A percentile compares a stretch with the other conserved stretches of the same genome.
phyloP scores from a whole-genome alignment of 768 basidiomycete genomes.

The Phanerochaete carnosa region DNA sequence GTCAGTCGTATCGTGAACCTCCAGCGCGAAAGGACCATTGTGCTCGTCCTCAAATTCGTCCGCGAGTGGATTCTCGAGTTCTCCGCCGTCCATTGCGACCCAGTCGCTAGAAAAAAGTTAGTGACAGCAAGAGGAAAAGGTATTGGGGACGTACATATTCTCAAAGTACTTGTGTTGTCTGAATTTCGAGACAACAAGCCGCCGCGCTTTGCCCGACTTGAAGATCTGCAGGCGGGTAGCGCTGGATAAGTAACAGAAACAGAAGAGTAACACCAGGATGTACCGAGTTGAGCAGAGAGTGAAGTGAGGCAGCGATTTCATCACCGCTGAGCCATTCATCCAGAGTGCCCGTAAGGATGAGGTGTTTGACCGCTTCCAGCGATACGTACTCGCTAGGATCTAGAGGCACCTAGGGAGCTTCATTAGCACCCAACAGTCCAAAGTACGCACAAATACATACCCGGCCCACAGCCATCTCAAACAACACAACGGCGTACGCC shows the following conservation, averaged over 20 bases:
- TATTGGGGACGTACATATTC: neutral
- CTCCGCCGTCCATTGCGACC: neutral
- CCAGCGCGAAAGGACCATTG: neutral
- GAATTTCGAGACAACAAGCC: neutral
- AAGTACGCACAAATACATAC: neutral
- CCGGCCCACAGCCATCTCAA: conserved; percentile 4
- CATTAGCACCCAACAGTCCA: neutral
- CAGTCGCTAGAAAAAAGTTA: neutral
- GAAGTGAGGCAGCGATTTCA: neutral
- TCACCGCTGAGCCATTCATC: neutral
- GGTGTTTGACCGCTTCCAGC: neutral
- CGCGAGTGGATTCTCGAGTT: neutral
- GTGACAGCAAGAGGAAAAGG: neutral
- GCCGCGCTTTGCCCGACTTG: neutral
- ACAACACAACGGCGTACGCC: conserved; percentile 1
- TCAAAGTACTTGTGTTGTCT: neutral
- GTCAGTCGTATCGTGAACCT: neutral
- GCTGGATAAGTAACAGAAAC: neutral
- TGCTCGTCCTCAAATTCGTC: neutral
- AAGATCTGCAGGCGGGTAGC: neutral
- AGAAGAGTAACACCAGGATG: neutral
- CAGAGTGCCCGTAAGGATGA: neutral
- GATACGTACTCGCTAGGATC: neutral
- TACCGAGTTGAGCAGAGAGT: neutral
- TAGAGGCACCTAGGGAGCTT: neutral